Percentiles rank a stretch among this genome's conserved stretches.
phyloP scores from a whole-genome alignment of 352 stramenopile genomes.

The Phytopythium litorale region DNA sequence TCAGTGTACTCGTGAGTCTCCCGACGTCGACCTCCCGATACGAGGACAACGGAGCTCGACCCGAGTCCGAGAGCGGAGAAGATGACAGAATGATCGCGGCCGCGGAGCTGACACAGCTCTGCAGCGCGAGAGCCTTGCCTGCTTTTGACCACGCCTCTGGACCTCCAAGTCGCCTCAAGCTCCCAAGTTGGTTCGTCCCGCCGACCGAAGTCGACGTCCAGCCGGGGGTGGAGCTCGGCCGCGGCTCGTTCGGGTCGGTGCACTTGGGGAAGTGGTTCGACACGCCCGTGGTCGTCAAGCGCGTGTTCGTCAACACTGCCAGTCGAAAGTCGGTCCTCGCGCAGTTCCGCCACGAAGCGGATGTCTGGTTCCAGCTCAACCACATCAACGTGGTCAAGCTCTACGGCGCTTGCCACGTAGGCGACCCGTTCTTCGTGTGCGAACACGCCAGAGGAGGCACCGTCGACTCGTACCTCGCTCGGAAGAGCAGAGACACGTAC shows the following conservation, averaged over 20 bases:
- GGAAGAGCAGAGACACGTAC: neutral
- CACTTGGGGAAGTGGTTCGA: constrained; percentile 25
- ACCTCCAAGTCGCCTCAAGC: neutral
- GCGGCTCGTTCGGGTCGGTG: constrained; percentile 20
- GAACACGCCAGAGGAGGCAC: constrained; percentile 22
- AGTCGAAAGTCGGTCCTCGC: too few species aligned
- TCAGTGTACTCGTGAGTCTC: neutral
- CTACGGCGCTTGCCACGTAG: constrained; percentile 28
- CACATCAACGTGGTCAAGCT: constrained; percentile 32
- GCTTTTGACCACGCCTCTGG: neutral
- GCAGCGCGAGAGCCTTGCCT: neutral
- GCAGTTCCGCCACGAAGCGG: constrained; percentile 22
- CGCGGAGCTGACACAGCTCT: neutral
- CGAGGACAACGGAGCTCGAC: neutral
- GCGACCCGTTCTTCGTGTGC: constrained; percentile 32
- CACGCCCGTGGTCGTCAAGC: constrained; percentile 24
- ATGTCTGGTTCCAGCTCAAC: constrained; percentile 27
- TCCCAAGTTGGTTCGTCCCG: constrained; percentile 24
- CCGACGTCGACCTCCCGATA: neutral
- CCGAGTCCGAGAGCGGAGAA: neutral
- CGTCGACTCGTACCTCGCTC: constrained; percentile 20
- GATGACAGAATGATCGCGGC: neutral
- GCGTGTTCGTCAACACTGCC: constrained; percentile 7
- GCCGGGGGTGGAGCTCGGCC: constrained; percentile 13
- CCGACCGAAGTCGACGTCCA: constrained; percentile 26